Percentiles rank a stretch among this genome's conserved stretches.
phyloP scores from a whole-genome alignment of 495 filamentous ascomycete genomes.

The Podospora tetraspora region DNA sequence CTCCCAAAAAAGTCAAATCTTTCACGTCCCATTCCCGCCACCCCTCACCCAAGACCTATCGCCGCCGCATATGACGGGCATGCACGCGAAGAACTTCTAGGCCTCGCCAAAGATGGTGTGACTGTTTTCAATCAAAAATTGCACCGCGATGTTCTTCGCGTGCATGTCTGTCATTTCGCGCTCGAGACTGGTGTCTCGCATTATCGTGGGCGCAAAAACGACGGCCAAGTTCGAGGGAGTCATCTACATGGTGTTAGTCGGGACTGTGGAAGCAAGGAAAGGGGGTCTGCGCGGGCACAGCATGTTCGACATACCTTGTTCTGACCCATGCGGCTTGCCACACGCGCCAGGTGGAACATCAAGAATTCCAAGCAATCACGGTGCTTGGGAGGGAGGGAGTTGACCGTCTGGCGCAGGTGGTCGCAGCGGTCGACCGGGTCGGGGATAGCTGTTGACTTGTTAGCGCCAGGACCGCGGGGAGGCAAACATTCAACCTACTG shows the following conservation, averaged over 20 bases:
- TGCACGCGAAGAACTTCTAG: conserved; percentile 1
- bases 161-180: conserved; percentile 96
- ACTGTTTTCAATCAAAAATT: conserved; percentile 84
- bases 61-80: not conserved
- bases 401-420: conserved; percentile 63
- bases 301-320: conserved; percentile 54
- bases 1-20: conserved; percentile 1
- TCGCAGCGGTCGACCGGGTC: conserved; percentile 57
- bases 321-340: conserved; percentile 72
- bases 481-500: conserved; percentile 35
- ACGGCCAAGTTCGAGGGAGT: conserved; percentile 91
- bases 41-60: not conserved
- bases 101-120: conserved; percentile 62
- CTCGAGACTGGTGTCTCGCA: conserved; percentile 81
- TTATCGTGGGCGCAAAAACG: conserved; percentile 96
- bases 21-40: not conserved
- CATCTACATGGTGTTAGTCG: conserved; percentile 51
- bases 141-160: conserved; percentile 81
- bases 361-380: conserved; percentile 87
- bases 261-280: not conserved
- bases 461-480: not conserved
- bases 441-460: conserved; percentile 37
- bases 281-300: not conserved
- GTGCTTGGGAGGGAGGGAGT: conserved; percentile 73
- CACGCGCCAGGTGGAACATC: conserved; percentile 87